Percentiles rank a stretch among this genome's conserved stretches.
Conservation (phyloP, 345 rosid species). For the Euphorbia pulcherrima region DNA sequence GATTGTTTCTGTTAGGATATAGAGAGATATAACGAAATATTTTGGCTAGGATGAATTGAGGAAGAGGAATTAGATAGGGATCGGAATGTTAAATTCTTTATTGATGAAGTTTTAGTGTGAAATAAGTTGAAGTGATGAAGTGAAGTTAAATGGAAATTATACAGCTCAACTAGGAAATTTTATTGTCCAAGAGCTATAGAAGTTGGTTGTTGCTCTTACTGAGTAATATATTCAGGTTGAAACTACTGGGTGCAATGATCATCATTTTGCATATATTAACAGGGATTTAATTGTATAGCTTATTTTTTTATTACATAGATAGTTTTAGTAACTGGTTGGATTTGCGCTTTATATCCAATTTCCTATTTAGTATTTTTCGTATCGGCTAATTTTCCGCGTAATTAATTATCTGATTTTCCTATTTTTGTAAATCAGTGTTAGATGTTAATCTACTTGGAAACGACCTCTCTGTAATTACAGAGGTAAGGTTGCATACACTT, state of each 20-base stretch:
- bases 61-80: neutral
- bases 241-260: slow-evolving; percentile 5
- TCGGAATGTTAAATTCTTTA: slow-evolving; percentile 1
- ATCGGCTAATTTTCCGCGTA: no score
- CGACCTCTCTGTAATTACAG: no score
- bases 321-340: neutral
- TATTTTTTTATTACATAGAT: neutral
- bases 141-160: slow-evolving; percentile 15
- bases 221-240: neutral
- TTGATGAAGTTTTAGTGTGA: slow-evolving; percentile 7
- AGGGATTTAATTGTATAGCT: neutral
- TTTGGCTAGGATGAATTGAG: slow-evolving; percentile 14
- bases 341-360: neutral
- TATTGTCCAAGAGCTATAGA: slow-evolving; percentile 3
- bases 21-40: slow-evolving; percentile 10
- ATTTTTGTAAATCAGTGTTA: neutral
- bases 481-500: no score
- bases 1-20: neutral
- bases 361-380: neutral
- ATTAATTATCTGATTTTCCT: slow-evolving; percentile 1
- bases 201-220: slow-evolving; percentile 6
- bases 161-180: neutral
- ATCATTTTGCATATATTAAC: neutral
- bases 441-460: no score
- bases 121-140: slow-evolving; percentile 6